Conservation (phyloP, 371 early-diverging fungal species). For the Apophysomyces trapeziformis region DNA sequence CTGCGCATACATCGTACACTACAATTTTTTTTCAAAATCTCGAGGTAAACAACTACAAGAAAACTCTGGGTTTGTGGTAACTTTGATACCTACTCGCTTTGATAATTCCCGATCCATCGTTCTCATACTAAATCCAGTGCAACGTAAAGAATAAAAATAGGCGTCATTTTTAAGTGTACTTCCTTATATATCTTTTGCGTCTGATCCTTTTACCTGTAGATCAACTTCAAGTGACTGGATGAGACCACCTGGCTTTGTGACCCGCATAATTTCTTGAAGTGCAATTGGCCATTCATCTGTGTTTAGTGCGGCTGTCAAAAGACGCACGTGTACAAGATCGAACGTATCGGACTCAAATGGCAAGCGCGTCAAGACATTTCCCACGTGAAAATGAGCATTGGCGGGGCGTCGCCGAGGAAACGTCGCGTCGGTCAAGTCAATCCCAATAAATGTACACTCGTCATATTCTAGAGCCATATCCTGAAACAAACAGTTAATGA, state of each 20-base stretch:
- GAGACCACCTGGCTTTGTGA: constrained; percentile 62
- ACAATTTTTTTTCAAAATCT: too few relatives aligned
- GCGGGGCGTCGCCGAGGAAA: constrained; percentile 57
- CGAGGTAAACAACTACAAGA: too few relatives aligned
- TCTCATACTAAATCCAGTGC: not conserved
- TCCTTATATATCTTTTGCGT: not conserved
- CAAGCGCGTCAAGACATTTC: constrained; percentile 53
- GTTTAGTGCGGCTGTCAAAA: constrained; percentile 54
- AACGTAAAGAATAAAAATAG: too few relatives aligned
- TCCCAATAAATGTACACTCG: constrained; percentile 53
- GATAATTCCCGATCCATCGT: not conserved
- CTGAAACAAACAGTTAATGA: constrained; percentile 16
- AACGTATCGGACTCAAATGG: constrained; percentile 63
- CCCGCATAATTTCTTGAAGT: constrained; percentile 54
- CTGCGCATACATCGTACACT: constrained; percentile 2
- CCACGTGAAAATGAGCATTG: constrained; percentile 49
- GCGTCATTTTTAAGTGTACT: not conserved
- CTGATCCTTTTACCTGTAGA: constrained; percentile 38
- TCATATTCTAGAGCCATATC: constrained; percentile 63
- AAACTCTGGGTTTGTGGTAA: too few relatives aligned
- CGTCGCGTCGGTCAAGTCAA: constrained; percentile 59
- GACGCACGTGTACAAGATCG: constrained; percentile 61
- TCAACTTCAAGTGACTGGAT: constrained; percentile 57
- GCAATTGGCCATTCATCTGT: constrained; percentile 53
- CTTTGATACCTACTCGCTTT: not conserved